Base-by-base conservation (phyloP, 1,284 basidiomycete genomes). In the Puccinia triticina region DNA sequence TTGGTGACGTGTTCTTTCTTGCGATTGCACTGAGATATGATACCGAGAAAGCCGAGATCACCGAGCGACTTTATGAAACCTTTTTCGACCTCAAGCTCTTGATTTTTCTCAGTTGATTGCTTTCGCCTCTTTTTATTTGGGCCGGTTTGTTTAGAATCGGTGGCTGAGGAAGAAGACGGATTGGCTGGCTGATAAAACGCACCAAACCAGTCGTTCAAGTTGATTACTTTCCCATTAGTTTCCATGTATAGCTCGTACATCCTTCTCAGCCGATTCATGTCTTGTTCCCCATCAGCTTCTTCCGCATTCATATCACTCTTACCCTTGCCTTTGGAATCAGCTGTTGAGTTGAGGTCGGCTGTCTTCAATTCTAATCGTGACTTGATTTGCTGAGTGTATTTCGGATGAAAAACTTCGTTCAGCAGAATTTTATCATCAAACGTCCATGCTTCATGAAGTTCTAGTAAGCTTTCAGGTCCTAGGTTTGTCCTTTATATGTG, bases 241-340 rank as follows among this genome's bases (percentile, higher is more conserved):
- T 77, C 75, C 64, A 66, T 77, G 64, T 77, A 77, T 50, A 77
- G 67, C 34, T 67, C 59, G 40, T 77, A 77, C 64, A 77, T 53
- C 64, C 75, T 77, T 18, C 75, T 50, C 59, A 77, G 46, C 16
- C 64, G 40, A 46, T 26, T 57, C 59, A 61, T 50, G 26, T 48
- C 59, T 50, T 64, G 11, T 50, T 66, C 46, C 16, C 23, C 32
- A 29, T 32, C 61, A 29, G 46, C 26, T 14, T 32, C 21, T 8
- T 53, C 64, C 57, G 18, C 18, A 37, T n/a, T 43, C 50, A 21
- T 14, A 23, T 57, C 34, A 26, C 37, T 43, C n/a, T 64, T 48
- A 5, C 48, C 46, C n/a, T 71, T 32, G 29, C 11, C 37, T 57
- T 55, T 57, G 12, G 32, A 43, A 74, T 18, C 34, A 32, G 59